These are phyloP conservation scores for Durio zibethinus DNA, from an alignment of 345 rosid genomes.

Conservation along the genomic window DNA sequence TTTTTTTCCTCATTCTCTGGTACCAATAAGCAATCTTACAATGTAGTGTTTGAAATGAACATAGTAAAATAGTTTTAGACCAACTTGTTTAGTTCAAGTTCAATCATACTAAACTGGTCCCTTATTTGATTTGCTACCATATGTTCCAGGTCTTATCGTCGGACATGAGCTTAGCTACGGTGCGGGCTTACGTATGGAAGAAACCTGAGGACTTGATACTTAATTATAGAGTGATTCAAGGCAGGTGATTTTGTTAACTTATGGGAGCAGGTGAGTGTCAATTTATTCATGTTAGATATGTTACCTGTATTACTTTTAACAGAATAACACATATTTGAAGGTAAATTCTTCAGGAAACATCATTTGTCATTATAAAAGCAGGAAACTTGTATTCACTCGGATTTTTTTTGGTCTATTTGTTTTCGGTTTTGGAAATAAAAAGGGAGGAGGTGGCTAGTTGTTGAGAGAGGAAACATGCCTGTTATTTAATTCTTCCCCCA, in stretches of 20 bases:
- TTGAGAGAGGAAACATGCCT: not conserved
- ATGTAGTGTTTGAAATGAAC: constrained; percentile 1
- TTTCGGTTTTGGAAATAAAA: not conserved
- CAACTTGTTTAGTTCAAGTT: not conserved
- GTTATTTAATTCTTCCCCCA: not conserved
- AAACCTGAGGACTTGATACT: constrained; percentile 93
- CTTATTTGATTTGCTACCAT: not conserved
- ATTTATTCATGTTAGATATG: not conserved
- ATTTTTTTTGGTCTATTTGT: not conserved
- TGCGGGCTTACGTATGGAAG: constrained; percentile 92
- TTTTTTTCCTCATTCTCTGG: not conserved
- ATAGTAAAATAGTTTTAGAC: not conserved
- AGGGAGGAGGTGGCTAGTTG: not conserved
- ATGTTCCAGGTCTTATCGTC: constrained; percentile 76
- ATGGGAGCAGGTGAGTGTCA: constrained; percentile 33
- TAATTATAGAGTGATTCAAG: constrained; percentile 71
- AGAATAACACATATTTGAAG: not conserved
- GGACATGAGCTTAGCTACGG: constrained; percentile 98
- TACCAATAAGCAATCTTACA: not conserved
- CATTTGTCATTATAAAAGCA: not conserved
- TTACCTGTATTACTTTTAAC: not conserved
- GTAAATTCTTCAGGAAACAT: not conserved
- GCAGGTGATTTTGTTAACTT: constrained; percentile 50
- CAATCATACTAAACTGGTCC: not conserved
- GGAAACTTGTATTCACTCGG: not conserved